A percentile compares a stretch with the other conserved stretches of the same genome.
These are phyloP conservation scores for Colletotrichum sp. DNA, from an alignment of 2,329 filamentous ascomycete species.

Conservation along the genomic window DNA sequence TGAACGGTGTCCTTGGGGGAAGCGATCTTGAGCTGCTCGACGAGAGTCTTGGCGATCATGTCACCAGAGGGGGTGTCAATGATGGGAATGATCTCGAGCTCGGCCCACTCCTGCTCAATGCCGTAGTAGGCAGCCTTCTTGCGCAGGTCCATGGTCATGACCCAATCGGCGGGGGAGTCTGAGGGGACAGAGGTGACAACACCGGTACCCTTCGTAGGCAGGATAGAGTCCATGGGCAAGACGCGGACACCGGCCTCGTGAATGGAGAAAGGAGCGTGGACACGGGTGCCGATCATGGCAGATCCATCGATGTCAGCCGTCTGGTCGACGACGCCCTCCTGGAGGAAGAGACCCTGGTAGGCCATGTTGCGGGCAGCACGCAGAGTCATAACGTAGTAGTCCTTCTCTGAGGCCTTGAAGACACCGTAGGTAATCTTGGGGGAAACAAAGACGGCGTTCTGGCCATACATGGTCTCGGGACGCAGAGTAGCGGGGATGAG, in stretches of 20 bases:
- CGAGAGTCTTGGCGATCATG: conserved; percentile 79
- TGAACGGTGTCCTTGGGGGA: conserved; percentile 94
- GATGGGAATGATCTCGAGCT: conserved; percentile 86
- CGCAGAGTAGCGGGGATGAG: conserved; percentile 91
- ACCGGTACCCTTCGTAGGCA: conserved; percentile 92
- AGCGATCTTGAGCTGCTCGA: conserved; percentile 93
- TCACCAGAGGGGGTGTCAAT: conserved; percentile 92
- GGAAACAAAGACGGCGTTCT: conserved; percentile 93
- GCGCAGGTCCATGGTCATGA: conserved; percentile 82
- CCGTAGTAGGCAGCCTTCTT: conserved; percentile 98
- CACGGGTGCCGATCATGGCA: conserved; percentile 83
- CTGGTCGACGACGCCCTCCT: conserved; percentile 77
- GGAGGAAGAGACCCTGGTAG: conserved; percentile 84
- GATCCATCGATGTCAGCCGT: conserved; percentile 77
- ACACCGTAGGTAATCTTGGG: conserved; percentile 89
- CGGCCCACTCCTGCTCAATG: conserved; percentile 96
- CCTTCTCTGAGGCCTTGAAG: conserved; percentile 77
- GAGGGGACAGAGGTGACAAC: conserved; percentile 96
- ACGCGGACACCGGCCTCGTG: conserved; percentile 86
- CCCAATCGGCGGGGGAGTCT: conserved; percentile 94
- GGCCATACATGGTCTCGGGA: conserved; percentile 98
- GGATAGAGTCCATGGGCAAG: conserved; percentile 92
- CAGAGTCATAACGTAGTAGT: conserved; percentile 85
- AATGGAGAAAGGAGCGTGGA: conserved; percentile 86
- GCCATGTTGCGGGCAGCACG: conserved; percentile 95